Percentiles rank a stretch among this genome's conserved stretches.
These are phyloP conservation scores for Metschnikowia anglica DNA, from an alignment of 805 yeast genomes.

Conservation along the genomic window DNA sequence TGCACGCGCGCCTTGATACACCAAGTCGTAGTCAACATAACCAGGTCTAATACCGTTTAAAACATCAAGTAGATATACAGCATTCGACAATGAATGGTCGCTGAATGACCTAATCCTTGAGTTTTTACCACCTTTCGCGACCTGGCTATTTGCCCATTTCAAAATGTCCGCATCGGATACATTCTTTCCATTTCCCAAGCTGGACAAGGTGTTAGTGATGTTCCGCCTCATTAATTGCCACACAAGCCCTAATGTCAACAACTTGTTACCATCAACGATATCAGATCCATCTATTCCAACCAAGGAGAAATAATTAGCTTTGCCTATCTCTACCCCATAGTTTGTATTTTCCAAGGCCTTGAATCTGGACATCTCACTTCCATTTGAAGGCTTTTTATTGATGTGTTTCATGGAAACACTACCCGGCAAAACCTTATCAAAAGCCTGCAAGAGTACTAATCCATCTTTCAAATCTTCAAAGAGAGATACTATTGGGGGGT, in stretches of 20 bases:
- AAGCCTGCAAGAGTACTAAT: conserved; percentile 82
- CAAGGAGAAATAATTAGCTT: conserved; percentile 84
- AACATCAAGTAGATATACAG: conserved; percentile 83
- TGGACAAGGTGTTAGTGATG: conserved; percentile 77
- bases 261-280: conserved; percentile 88
- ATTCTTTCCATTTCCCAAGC: conserved; percentile 66
- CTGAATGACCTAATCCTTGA: conserved; percentile 77
- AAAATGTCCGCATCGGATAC: conserved; percentile 82
- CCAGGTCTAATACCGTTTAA: conserved; percentile 95
- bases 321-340: conserved; percentile 96
- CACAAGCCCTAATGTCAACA: conserved; percentile 86
- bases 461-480: conserved; percentile 97
- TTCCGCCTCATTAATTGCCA: conserved; percentile 99
- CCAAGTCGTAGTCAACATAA: conserved; percentile 93
- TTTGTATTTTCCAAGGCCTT: conserved; percentile 97
- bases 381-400: conserved; percentile 78
- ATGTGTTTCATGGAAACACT: conserved; percentile 75
- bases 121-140: conserved; percentile 77
- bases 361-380: conserved; percentile 78
- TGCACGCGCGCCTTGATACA: conserved; percentile 64
- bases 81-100: conserved; percentile 73
- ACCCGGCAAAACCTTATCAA: conserved; percentile 94
- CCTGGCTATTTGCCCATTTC: conserved; percentile 91
- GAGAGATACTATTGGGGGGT: conserved; percentile 86
- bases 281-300: conserved; percentile 99